These are phyloP conservation scores for Corrigiola litoralis DNA, from an alignment of 179 eudicot species.

Conservation along the genomic window DNA sequence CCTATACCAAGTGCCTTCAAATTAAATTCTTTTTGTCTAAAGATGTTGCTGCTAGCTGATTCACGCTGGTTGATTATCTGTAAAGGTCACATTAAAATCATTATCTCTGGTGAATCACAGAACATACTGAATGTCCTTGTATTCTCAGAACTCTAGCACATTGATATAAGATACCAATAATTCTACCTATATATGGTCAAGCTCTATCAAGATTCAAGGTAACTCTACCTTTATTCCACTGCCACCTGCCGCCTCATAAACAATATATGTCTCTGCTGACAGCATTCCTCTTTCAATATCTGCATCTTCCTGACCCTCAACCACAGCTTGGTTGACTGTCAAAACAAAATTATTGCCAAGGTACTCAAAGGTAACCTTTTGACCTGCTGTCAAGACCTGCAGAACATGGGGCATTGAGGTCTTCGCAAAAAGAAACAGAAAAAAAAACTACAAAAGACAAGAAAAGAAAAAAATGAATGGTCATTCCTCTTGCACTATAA, in stretches of 20 bases:
- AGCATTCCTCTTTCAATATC: constrained; percentile 74
- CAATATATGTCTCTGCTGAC: constrained; percentile 69
- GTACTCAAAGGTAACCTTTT: constrained; percentile 79
- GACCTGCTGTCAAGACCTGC: constrained; percentile 93
- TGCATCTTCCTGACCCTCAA: constrained; percentile 64
- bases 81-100: constrained; percentile 11
- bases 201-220: no score
- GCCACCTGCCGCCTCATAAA: constrained; percentile 72
- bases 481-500: no score
- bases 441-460: background rate
- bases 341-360: constrained; percentile 63
- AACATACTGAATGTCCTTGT: background rate
- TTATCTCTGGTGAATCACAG: background rate
- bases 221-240: constrained; percentile 76
- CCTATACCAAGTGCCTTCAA: constrained; percentile 88
- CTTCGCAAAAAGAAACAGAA: no score
- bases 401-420: constrained; percentile 20
- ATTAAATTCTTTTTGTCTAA: constrained; percentile 90
- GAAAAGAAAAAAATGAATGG: background rate
- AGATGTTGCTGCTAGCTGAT: constrained; percentile 92
- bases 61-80: constrained; percentile 92
- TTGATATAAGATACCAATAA: background rate
- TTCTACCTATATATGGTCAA: background rate
- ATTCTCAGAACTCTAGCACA: background rate
- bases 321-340: constrained; percentile 75